A percentile compares a stretch with the other conserved stretches of the same genome.
Conservation (phyloP, 257 asterid species). For the Solanum pennellii region DNA sequence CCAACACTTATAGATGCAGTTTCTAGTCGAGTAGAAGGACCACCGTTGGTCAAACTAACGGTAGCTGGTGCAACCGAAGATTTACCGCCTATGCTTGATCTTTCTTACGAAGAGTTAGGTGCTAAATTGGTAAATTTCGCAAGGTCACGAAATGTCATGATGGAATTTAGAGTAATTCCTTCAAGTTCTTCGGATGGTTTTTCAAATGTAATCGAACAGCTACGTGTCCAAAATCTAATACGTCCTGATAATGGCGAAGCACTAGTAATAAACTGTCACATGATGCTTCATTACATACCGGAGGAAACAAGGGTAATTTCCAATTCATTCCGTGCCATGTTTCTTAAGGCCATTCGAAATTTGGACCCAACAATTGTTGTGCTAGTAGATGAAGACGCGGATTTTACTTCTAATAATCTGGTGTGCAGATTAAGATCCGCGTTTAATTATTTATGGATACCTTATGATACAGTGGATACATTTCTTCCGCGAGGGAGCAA, state of each 20-base stretch:
- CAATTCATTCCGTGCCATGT: constrained; percentile 30
- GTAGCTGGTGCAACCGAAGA: constrained; percentile 56
- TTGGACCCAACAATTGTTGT: constrained; percentile 53
- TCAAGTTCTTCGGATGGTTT: constrained; percentile 53
- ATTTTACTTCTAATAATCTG: constrained; percentile 54
- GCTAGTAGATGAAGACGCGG: constrained; percentile 84
- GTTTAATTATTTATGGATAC: constrained; percentile 85
- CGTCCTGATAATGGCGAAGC: constrained; percentile 49
- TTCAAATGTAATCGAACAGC: constrained; percentile 41
- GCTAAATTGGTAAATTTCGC: constrained; percentile 61
- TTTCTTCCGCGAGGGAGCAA: constrained; percentile 61
- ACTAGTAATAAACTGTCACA: constrained; percentile 70
- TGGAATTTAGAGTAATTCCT: constrained; percentile 66
- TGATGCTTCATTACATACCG: constrained; percentile 83
- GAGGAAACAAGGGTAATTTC: constrained; percentile 42
- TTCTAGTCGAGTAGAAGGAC: constrained; percentile 42
- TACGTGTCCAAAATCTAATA: constrained; percentile 34
- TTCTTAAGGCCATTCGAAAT: constrained; percentile 44
- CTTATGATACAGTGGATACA: constrained; percentile 75
- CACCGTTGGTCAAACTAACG: constrained; percentile 63
- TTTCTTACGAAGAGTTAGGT: constrained; percentile 77
- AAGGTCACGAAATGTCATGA: constrained; percentile 38
- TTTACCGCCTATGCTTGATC: constrained; percentile 68
- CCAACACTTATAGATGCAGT: constrained; percentile 79
- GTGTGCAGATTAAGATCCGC: constrained; percentile 68